These are phyloP conservation scores for Colletotrichum zoysiae DNA, from an alignment of 2,329 filamentous ascomycete genomes.

Conservation along the genomic window DNA sequence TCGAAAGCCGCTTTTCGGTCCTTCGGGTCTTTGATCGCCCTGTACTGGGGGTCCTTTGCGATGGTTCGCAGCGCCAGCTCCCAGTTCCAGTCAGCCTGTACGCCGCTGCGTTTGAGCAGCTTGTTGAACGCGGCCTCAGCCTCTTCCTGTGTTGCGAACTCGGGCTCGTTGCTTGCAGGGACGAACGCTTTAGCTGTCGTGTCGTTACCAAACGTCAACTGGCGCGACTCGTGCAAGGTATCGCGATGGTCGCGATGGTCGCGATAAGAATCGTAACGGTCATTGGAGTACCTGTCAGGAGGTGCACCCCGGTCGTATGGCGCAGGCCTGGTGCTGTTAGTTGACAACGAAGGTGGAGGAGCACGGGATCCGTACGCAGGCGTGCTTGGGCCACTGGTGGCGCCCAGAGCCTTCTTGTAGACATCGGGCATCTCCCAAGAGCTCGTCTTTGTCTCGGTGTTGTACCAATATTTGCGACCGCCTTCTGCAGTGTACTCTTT, in stretches of 20 bases:
- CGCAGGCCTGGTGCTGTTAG: slow-evolving; percentile 48
- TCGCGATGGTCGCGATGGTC: slow-evolving; percentile 52
- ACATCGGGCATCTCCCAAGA: slow-evolving; percentile 93
- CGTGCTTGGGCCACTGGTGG: slow-evolving; percentile 60
- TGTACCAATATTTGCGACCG: slow-evolving; percentile 95
- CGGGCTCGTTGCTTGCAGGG: slow-evolving; percentile 77
- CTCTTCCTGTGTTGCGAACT: slow-evolving; percentile 85
- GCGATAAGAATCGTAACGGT: slow-evolving; percentile 55
- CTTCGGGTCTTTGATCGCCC: slow-evolving; percentile 91
- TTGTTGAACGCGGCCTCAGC: slow-evolving; percentile 95
- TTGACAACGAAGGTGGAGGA: slow-evolving; percentile 5
- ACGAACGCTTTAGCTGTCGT: slow-evolving; percentile 70
- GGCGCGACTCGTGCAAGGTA: slow-evolving; percentile 66
- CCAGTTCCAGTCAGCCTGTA: slow-evolving; percentile 94
- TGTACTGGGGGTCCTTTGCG: slow-evolving; percentile 92
- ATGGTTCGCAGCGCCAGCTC: slow-evolving; percentile 87
- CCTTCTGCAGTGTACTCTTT: slow-evolving; percentile 90
- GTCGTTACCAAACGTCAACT: slow-evolving; percentile 69
- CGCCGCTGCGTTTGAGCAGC: slow-evolving; percentile 84
- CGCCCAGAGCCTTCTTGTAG: slow-evolving; percentile 81
- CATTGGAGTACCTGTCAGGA: slow-evolving; percentile 52
- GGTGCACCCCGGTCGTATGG: slow-evolving; percentile 56
- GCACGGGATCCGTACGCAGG: slow-evolving; percentile 54
- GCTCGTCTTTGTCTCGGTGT: slow-evolving; percentile 90
- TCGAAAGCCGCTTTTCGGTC: slow-evolving; percentile 93